These are phyloP conservation scores for Heterobasidion parviporum DNA, from an alignment of 1,284 basidiomycete genomes.

Conservation along the genomic window DNA sequence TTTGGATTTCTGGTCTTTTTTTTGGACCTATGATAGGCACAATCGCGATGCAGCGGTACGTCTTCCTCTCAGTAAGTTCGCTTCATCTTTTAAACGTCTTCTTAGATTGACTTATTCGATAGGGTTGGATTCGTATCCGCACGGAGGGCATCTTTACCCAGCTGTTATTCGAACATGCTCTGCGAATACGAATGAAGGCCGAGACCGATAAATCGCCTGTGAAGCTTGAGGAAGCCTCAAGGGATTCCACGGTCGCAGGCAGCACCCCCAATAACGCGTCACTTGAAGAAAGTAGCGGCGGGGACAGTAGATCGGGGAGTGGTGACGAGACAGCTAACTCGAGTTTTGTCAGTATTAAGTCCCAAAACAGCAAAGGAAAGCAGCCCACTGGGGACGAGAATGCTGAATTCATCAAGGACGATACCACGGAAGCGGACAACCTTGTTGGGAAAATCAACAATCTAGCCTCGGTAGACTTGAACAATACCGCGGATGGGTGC, in stretches of 20 bases:
- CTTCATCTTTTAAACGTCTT: neutral
- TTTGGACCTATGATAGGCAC: conserved; percentile 42
- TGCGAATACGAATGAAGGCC: conserved; percentile 43
- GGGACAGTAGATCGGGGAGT: neutral
- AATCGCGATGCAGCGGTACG: conserved; percentile 37
- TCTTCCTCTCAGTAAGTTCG: conserved; percentile 33
- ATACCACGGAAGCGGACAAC: conserved; percentile 24
- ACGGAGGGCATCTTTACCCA: conserved; percentile 45
- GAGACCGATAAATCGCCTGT: conserved; percentile 13
- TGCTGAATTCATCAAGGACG: conserved; percentile 1
- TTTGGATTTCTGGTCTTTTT: conserved; percentile 61
- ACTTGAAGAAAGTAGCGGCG: conserved; percentile 9
- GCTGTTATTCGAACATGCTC: conserved; percentile 47
- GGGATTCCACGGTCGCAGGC: conserved; percentile 6
- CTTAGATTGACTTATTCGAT: neutral
- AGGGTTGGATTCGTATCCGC: conserved; percentile 29
- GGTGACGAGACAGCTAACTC: conserved; percentile 10
- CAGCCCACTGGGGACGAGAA: neutral
- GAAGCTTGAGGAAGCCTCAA: conserved; percentile 4
- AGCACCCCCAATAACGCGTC: conserved; percentile 20
- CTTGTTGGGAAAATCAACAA: conserved; percentile 46
- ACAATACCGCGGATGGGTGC: conserved; percentile 24
- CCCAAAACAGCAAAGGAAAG: conserved; percentile 12
- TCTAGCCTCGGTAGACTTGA: conserved; percentile 26
- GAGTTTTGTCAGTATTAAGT: conserved; percentile 5